A percentile compares a stretch with the other conserved stretches of the same genome.
These are phyloP conservation scores for Penicillium mononematosum DNA, from an alignment of 495 filamentous ascomycete species.

Conservation along the genomic window DNA sequence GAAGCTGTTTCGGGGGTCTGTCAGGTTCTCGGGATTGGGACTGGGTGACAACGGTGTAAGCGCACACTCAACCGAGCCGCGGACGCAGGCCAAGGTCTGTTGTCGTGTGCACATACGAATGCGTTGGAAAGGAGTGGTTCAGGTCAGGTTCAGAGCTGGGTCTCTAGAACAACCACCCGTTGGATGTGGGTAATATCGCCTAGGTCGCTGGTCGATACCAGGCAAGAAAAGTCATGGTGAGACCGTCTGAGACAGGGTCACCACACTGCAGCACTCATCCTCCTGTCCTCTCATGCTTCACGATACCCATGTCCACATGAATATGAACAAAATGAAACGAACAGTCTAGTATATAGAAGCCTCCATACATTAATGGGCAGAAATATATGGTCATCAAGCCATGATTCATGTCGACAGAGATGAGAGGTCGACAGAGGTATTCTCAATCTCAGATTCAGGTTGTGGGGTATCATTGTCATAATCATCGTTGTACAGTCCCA, in stretches of 20 bases:
- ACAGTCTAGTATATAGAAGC: constrained; percentile 11
- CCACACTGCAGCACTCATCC: not conserved
- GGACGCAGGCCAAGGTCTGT: not conserved
- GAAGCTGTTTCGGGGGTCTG: constrained; percentile 36
- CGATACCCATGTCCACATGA: not conserved
- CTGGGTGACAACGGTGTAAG: not conserved
- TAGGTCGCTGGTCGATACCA: constrained; percentile 1
- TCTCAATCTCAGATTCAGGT: not conserved
- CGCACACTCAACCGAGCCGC: not conserved
- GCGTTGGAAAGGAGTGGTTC: not conserved
- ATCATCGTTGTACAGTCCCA: not conserved
- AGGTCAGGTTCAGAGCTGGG: not conserved
- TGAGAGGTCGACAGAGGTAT: not conserved
- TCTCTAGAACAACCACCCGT: not conserved
- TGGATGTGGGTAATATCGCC: not conserved
- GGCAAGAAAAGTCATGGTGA: not conserved
- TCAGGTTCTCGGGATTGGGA: constrained; percentile 26
- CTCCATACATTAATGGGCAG: constrained; percentile 17
- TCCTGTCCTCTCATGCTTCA: constrained; percentile 2
- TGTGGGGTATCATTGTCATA: constrained; percentile 13
- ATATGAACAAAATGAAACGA: constrained; percentile 1
- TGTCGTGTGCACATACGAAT: not conserved
- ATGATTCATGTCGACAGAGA: constrained; percentile 14
- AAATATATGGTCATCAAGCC: constrained; percentile 14
- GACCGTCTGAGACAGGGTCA: not conserved